Evolutionary conservation across 129 eudicot species (phyloP), one percentile per base, ranked within the genome.

Genomic region (Flaveria linearis): DNA sequence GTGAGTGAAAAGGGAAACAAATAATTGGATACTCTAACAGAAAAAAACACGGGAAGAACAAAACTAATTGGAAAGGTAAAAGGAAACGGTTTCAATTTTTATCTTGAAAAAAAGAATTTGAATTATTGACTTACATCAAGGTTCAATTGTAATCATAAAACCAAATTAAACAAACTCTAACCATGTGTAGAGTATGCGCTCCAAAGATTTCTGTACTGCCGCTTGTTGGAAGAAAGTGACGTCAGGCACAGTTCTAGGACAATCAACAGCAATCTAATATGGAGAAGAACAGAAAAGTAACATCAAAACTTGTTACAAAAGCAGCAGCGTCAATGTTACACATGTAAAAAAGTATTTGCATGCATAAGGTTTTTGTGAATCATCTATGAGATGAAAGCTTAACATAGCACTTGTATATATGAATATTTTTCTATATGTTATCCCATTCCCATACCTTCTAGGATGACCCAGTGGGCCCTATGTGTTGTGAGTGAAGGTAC

Each of bases 241-340:
- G 63, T 94, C 96, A 66, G 96, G 99, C 18, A 91, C 97, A 25
- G 96, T 94, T 91, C 99, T 86, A 57, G 99, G 99, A 85, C 99
- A 94, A 90, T 94, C 99, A 73, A 94, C 97, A 41, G 90, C 86
- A 83, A 94, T 94, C 99, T 91, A 51, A 76, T 71, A 78, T 9
- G 65, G 45, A 36, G 5, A 75, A 9, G 36, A 33, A 33, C 69
- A 67, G 69, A 66, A 69, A 69, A 61, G 36, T 22, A 51, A 25
- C 36, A 43, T 73, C 13, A 64, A 52, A 79, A 22, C 71, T 71
- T 41, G 41, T 71, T 53, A 52, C 64, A 73, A 26, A 41, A 28
- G 78, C 25, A 65, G 69, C 52, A n/a, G 33, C 39, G 2, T 73
- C 16, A 55, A 3, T 9, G 49, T 18, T 50, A 76, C 12, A 30